Conservation (phyloP, 768 basidiomycete species). For the Rhodotorula toruloides region DNA sequence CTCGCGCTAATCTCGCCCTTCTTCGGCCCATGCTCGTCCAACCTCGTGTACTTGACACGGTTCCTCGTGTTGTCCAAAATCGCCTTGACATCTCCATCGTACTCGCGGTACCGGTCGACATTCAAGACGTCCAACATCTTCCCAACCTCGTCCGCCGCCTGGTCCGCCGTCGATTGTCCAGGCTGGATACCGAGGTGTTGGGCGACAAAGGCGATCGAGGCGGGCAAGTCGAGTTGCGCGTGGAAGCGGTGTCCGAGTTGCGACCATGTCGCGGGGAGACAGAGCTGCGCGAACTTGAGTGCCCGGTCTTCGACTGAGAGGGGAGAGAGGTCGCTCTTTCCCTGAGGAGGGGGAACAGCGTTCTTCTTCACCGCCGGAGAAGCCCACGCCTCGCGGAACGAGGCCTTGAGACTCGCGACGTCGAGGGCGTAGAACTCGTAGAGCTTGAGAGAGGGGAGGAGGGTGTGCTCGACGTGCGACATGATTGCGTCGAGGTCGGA, state of each 20-base stretch:
- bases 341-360: constrained; percentile 51
- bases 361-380: constrained; percentile 25
- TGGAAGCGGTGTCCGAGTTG: constrained; percentile 55
- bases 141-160: constrained; percentile 67
- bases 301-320: constrained; percentile 58
- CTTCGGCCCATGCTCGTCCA: constrained; percentile 78
- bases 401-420: constrained; percentile 58
- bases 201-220: constrained; percentile 67
- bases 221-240: constrained; percentile 57
- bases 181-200: constrained; percentile 55
- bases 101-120: constrained; percentile 73
- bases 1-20: constrained; percentile 68
- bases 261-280: constrained; percentile 33
- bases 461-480: constrained; percentile 57
- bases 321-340: constrained; percentile 56
- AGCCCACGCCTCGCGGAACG: constrained; percentile 56
- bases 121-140: constrained; percentile 79
- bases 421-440: constrained; percentile 96
- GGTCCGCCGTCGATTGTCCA: constrained; percentile 51
- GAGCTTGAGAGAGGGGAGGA: constrained; percentile 61
- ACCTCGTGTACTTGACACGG: constrained; percentile 69
- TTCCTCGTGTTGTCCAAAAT: constrained; percentile 71
- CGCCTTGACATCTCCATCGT: constrained; percentile 65
- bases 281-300: constrained; percentile 40
- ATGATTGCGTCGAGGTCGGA: constrained; percentile 66